Evolutionary conservation across 805 yeast species (phyloP).

Genomic region (Saccharomycopsis sp.): DNA sequence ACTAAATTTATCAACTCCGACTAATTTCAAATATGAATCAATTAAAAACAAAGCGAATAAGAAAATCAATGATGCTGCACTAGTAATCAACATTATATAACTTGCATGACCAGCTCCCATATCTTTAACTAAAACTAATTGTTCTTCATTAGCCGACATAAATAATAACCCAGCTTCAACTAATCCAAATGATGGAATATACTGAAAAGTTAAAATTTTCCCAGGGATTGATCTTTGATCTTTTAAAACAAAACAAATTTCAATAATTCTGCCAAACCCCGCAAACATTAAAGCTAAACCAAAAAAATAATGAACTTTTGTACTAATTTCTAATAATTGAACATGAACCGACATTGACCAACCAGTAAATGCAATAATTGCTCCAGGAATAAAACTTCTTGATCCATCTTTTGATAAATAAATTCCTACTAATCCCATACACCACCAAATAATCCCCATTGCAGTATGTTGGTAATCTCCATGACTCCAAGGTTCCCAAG

Average conservation of each 20-base stretch:
- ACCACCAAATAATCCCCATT: conserved; percentile 97
- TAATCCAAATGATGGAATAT: conserved; percentile 73
- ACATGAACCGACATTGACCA: conserved; percentile 90
- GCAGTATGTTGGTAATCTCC: conserved; percentile 94
- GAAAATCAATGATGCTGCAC: conserved; percentile 64
- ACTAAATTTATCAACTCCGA: conserved; percentile 16
- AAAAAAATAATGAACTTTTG: conserved; percentile 81
- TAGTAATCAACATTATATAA: conserved; percentile 58
- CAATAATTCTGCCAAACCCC: conserved; percentile 66
- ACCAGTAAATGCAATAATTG: conserved; percentile 79
- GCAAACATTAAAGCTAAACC: conserved; percentile 74
- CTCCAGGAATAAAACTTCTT: conserved; percentile 70
- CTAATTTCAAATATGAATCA: conserved; percentile 43
- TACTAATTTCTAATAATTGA: conserved; percentile 65
- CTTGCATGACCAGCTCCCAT: conserved; percentile 81
- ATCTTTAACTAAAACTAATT: conserved; percentile 55
- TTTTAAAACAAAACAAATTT: conserved; percentile 63
- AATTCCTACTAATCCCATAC: conserved; percentile 82
- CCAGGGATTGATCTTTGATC: conserved; percentile 43
- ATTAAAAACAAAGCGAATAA: conserved; percentile 56
- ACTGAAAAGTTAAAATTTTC: conserved; percentile 62
- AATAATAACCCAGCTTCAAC: conserved; percentile 72
- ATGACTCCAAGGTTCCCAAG: conserved; percentile 87
- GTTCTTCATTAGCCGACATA: conserved; percentile 93
- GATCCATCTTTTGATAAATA: conserved; percentile 57